These are phyloP conservation scores for Dothideomycetes sp. DNA, from an alignment of 2,329 filamentous ascomycete genomes.

Conservation along the genomic window DNA sequence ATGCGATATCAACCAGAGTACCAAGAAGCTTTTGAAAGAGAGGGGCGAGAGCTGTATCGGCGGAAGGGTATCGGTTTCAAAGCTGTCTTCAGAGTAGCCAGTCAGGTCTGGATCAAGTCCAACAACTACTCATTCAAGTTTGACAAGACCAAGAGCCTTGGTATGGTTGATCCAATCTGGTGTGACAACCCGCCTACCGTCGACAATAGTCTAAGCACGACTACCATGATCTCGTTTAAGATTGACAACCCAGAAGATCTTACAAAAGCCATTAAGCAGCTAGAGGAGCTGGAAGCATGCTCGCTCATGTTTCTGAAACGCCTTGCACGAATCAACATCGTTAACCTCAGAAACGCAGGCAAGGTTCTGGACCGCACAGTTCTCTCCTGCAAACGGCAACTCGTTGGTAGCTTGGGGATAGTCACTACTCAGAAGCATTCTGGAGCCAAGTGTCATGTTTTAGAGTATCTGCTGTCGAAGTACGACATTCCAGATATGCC, in stretches of 20 bases:
- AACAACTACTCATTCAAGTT: constrained; percentile 39
- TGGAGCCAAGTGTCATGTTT: no score
- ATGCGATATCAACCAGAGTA: constrained; percentile 38
- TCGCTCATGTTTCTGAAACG: constrained; percentile 27
- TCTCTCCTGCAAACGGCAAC: neutral
- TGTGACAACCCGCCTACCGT: constrained; percentile 22
- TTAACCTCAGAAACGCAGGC: constrained; percentile 2
- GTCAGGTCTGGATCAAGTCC: constrained; percentile 38
- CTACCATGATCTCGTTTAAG: constrained; percentile 18
- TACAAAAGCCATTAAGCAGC: constrained; percentile 17
- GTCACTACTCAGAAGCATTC: no score
- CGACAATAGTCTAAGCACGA: constrained; percentile 10
- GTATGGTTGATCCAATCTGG: constrained; percentile 29
- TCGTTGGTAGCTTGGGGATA: no score
- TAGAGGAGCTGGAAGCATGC: constrained; percentile 21
- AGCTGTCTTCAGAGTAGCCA: constrained; percentile 41
- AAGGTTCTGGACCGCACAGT: neutral
- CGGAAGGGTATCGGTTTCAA: constrained; percentile 46
- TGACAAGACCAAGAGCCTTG: constrained; percentile 22
- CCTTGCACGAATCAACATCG: constrained; percentile 20
- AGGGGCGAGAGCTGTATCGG: constrained; percentile 36
- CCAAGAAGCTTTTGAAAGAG: constrained; percentile 30
- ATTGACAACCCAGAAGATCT: constrained; percentile 17
- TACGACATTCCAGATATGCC: constrained; percentile 15
- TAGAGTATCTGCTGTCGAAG: constrained; percentile 13